These are phyloP conservation scores for Claviceps monticola DNA, from an alignment of 2,329 filamentous ascomycete species.

Conservation along the genomic window DNA sequence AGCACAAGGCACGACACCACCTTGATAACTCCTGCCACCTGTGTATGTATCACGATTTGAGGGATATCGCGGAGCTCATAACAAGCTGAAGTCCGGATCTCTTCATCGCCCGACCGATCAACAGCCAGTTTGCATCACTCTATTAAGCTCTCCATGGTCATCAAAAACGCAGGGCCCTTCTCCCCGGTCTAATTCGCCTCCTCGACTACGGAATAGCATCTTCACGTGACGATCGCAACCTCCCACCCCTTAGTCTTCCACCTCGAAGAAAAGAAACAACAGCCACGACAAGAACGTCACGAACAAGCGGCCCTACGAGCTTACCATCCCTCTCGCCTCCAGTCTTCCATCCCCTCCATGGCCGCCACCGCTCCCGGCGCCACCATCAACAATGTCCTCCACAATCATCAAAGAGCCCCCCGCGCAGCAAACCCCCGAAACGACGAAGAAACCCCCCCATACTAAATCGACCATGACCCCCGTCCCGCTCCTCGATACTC, in stretches of 20 bases:
- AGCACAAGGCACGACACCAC: not conserved
- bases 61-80: not conserved
- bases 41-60: not conserved
- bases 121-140: no score
- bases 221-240: not conserved
- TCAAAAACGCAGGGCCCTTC: no score
- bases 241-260: not conserved
- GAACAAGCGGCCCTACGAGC: not conserved
- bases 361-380: constrained; percentile 13
- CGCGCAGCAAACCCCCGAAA: constrained; percentile 14
- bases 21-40: not conserved
- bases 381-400: constrained; percentile 26
- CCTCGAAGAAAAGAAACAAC: not conserved
- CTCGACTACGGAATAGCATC: not conserved
- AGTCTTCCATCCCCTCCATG: not conserved
- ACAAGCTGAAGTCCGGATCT: not conserved
- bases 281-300: not conserved
- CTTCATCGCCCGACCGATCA: not conserved
- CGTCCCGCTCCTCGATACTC: constrained; percentile 23
- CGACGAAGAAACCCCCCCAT: constrained; percentile 10
- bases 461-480: constrained; percentile 18
- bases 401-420: constrained; percentile 17
- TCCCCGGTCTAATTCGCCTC: not conserved
- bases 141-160: no score
- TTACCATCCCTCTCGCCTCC: not conserved